Conservation (phyloP, 805 yeast species). For the Starmera quercuum region DNA sequence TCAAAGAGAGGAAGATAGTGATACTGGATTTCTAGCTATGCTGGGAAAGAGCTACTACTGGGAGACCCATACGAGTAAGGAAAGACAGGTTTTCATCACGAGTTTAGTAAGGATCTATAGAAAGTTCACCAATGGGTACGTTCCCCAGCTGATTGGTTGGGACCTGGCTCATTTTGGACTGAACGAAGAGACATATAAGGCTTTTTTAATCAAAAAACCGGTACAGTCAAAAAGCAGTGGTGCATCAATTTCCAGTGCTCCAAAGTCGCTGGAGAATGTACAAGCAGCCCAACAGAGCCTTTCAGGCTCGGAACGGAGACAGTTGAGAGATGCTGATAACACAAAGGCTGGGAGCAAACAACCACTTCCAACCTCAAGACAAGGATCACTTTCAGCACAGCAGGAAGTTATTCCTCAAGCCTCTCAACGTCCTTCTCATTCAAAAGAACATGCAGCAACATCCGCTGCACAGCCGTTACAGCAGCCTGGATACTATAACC, state of each 20-base stretch:
- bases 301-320: background rate
- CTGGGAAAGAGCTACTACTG: slow-evolving; percentile 81
- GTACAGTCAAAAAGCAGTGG: background rate
- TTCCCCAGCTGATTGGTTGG: slow-evolving; percentile 49
- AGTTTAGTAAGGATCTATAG: slow-evolving; percentile 44
- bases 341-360: too few relatives aligned
- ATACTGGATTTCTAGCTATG: slow-evolving; percentile 48
- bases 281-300: background rate
- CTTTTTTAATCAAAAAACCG: slow-evolving; percentile 12
- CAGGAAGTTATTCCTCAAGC: background rate
- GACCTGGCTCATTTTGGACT: slow-evolving; percentile 33
- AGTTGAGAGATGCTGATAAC: background rate
- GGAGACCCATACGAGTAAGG: slow-evolving; percentile 56
- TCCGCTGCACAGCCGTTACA: background rate
- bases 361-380: background rate
- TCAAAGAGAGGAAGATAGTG: slow-evolving; percentile 43
- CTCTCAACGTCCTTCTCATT: background rate
- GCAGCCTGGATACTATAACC: background rate
- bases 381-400: background rate
- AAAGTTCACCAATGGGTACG: slow-evolving; percentile 46
- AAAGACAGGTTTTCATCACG: slow-evolving; percentile 49
- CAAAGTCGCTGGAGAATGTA: background rate
- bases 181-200: slow-evolving; percentile 27
- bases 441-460: background rate
- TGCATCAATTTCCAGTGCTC: background rate